Evolutionary conservation across 2,329 filamentous ascomycete species (phyloP).

Genomic region (Ascochyta lentis): DNA sequence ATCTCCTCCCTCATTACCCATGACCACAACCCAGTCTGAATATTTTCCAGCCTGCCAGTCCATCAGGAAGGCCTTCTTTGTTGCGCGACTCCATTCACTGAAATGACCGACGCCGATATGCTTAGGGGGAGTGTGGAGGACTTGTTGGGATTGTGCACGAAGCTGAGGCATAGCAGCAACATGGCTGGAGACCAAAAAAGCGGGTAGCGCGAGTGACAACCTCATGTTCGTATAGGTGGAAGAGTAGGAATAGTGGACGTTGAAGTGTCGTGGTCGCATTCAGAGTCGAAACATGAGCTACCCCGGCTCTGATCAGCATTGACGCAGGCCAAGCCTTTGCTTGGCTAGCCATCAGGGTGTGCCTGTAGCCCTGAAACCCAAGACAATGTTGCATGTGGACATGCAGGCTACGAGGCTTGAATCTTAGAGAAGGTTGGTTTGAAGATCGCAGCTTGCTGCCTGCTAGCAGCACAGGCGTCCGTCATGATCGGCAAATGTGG

Average conservation of each 20-base stretch:
- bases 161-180: conserved; percentile 26
- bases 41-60: conserved; percentile 55
- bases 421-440: not conserved
- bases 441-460: not conserved
- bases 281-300: not conserved
- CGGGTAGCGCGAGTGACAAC: conserved; percentile 20
- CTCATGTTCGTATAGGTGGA: conserved; percentile 22
- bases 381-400: not conserved
- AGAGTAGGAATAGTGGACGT: conserved; percentile 7
- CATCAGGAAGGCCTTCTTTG: conserved; percentile 55
- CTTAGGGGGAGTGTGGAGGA: conserved; percentile 23
- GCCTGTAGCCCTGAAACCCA: conserved; percentile 3
- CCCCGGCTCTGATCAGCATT: conserved; percentile 2
- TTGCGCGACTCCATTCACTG: conserved; percentile 57
- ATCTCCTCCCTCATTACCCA: conserved; percentile 57
- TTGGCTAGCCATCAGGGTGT: conserved; percentile 9
- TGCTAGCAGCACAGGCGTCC: not conserved
- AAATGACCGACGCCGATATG: conserved; percentile 55
- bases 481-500: no score
- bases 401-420: conserved; percentile 6
- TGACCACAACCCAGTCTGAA: conserved; percentile 55
- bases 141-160: conserved; percentile 25
- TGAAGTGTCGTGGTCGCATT: conserved; percentile 8
- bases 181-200: conserved; percentile 20
- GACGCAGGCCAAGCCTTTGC: conserved; percentile 11